These are phyloP conservation scores for Dorcoceras hygrometricum DNA, from an alignment of 257 asterid genomes.

Conservation along the genomic window DNA sequence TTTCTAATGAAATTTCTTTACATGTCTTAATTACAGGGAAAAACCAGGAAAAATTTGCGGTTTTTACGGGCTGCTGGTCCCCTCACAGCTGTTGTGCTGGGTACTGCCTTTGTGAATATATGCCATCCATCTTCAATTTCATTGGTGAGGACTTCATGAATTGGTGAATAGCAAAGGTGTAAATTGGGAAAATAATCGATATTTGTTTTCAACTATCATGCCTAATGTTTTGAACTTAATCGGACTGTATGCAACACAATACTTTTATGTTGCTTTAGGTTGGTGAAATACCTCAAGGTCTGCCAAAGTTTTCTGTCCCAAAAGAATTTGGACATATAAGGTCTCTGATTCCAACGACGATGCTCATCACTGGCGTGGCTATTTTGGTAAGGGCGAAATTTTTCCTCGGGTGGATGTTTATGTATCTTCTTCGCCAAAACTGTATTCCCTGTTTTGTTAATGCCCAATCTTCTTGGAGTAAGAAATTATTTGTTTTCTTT, in stretches of 20 bases:
- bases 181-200: conserved; percentile 6
- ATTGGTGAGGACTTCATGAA: conserved; percentile 62
- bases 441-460: conserved; percentile 15
- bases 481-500: conserved; percentile 19
- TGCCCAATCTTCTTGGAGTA: conserved; percentile 6
- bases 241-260: conserved; percentile 3
- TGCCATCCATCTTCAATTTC: conserved; percentile 80
- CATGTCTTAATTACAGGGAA: conserved; percentile 57
- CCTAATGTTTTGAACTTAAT: conserved; percentile 2
- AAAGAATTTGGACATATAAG: conserved; percentile 59
- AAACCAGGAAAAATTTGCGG: conserved; percentile 59
- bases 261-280: conserved; percentile 50
- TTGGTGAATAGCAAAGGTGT: conserved; percentile 21
- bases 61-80: conserved; percentile 95
- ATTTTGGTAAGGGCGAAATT: conserved; percentile 66
- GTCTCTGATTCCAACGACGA: conserved; percentile 82
- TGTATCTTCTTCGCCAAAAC: conserved; percentile 14
- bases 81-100: conserved; percentile 90
- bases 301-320: conserved; percentile 87
- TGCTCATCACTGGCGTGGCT: conserved; percentile 98
- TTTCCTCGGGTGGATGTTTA: conserved; percentile 4
- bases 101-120: conserved; percentile 68
- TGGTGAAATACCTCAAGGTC: conserved; percentile 97
- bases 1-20: conserved; percentile 20
- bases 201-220: conserved; percentile 11